Evolutionary conservation across 345 rosid species (phyloP), one percentile per base, ranked within the genome.

Genomic region (Ricinus communis): DNA sequence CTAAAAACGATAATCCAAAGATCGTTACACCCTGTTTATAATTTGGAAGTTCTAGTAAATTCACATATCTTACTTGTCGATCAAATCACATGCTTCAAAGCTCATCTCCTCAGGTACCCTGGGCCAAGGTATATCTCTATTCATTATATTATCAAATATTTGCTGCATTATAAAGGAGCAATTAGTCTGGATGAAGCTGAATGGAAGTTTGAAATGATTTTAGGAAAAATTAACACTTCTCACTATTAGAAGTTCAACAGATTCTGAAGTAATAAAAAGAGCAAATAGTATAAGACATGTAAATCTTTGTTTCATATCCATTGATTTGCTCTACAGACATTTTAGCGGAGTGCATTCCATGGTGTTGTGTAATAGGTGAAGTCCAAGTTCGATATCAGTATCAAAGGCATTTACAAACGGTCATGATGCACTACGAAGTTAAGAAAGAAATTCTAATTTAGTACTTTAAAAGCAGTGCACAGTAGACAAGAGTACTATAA

Each of bases 51-150:
- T 24, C 14, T 13, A 14, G 24, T 41, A 59, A 59, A 46, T 61
- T 61, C 14, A 65, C 15, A 61, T n/a, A 71, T 68, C 94, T 90
- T 88, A 89, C 99, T 89, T 92, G 82, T 88, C 83, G 66, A 92
- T 88, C 82, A 95, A 71, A 84, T 92, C 96, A 64, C 75, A 68
- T 66, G 97, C 97, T 74, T 92, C 94, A 68, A 64, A 77, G 74
- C 86, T 85, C 76, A 92, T 78, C 75, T 92, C 99, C 54, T 89
- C 98, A 1, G 91, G 98, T 65, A 90, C 78, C 79, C 71, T 87
- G 15, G 98, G 96, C 97, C 98, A 92, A 43, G 93, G 93, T 76
- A 90, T 84, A 74, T 90, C 91, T 85, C 90, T 88, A 79, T 95
- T 92, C 87, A 90, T 83, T 71, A 95, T 90, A 68, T 89, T 95